Percentiles rank a stretch among this genome's conserved stretches.
phyloP scores from a whole-genome alignment of 352 stramenopile species.

The Phytophthora pinifolia region DNA sequence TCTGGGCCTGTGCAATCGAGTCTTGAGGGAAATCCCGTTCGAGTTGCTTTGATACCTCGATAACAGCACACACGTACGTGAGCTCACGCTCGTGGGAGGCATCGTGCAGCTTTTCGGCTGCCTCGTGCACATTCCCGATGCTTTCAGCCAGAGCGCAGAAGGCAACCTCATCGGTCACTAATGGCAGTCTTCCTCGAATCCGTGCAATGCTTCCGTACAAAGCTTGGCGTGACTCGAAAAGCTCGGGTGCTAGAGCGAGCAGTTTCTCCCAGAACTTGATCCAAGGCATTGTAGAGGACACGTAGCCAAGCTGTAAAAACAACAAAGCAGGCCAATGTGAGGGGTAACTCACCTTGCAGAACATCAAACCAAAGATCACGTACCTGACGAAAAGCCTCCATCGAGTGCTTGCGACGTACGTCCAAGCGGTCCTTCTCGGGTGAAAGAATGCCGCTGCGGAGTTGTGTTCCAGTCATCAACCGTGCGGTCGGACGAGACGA shows the following conservation, averaged over 20 bases:
- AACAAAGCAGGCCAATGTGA: background rate
- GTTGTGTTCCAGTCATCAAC: constrained; percentile 6
- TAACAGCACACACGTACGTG: constrained; percentile 49
- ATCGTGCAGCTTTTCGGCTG: constrained; percentile 57
- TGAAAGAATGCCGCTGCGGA: constrained; percentile 48
- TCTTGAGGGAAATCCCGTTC: constrained; percentile 19
- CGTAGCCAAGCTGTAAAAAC: constrained; percentile 48
- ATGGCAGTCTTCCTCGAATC: constrained; percentile 42
- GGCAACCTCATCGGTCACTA: constrained; percentile 49
- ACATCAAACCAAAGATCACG: background rate
- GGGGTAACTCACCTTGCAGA: background rate
- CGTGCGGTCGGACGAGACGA: constrained; percentile 3
- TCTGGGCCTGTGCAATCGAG: constrained; percentile 7
- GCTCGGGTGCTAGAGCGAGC: constrained; percentile 35
- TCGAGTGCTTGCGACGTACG: constrained; percentile 57
- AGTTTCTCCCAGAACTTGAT: constrained; percentile 65
- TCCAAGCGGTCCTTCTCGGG: constrained; percentile 49
- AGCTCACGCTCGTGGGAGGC: constrained; percentile 59
- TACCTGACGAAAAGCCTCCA: constrained; percentile 57
- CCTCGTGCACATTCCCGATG: constrained; percentile 43
- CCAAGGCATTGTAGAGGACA: constrained; percentile 46
- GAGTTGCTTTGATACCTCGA: constrained; percentile 43
- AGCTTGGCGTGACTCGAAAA: constrained; percentile 47
- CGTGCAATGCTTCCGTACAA: constrained; percentile 46
- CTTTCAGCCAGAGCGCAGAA: constrained; percentile 66